Evolutionary conservation across 2,329 filamentous ascomycete species (phyloP).

Genomic region (Penicillium decumbens): DNA sequence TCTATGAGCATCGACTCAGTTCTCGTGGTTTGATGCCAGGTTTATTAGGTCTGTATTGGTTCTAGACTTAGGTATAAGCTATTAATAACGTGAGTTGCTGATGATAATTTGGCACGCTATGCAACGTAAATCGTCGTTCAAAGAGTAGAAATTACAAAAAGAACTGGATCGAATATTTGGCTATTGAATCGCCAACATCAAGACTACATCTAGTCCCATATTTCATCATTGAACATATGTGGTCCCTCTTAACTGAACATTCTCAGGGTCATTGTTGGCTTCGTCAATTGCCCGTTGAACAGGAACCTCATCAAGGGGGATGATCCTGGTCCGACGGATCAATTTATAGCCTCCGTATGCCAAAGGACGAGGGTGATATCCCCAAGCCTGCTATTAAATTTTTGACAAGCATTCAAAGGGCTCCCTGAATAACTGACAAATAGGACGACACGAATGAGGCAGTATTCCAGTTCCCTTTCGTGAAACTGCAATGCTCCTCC

Average conservation of each 20-base stretch:
- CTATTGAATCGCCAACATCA: no score
- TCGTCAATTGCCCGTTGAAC: constrained; percentile 52
- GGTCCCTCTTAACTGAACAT: constrained; percentile 23
- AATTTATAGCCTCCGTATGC: constrained; percentile 63
- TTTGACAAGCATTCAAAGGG: not conserved
- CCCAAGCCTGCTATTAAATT: constrained; percentile 30
- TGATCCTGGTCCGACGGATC: constrained; percentile 57
- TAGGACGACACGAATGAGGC: constrained; percentile 59
- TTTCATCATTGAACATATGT: constrained; percentile 29
- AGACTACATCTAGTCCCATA: no score
- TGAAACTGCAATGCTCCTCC: constrained; percentile 59
- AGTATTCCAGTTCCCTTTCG: no score
- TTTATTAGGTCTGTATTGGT: no score
- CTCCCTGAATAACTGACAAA: constrained; percentile 47
- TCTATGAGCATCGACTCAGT: no score
- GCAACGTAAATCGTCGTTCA: no score
- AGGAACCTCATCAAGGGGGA: constrained; percentile 51
- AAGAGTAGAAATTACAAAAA: no score
- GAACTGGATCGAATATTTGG: no score
- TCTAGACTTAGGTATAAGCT: no score
- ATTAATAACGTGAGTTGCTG: no score
- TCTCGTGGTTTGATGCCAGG: no score
- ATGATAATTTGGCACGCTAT: no score
- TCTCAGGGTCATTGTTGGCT: constrained; percentile 35
- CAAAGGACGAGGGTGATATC: constrained; percentile 57